A percentile compares a stretch with the other conserved stretches of the same genome.
phyloP scores from a whole-genome alignment of 768 basidiomycete species.

The Myochromella boudieri region DNA sequence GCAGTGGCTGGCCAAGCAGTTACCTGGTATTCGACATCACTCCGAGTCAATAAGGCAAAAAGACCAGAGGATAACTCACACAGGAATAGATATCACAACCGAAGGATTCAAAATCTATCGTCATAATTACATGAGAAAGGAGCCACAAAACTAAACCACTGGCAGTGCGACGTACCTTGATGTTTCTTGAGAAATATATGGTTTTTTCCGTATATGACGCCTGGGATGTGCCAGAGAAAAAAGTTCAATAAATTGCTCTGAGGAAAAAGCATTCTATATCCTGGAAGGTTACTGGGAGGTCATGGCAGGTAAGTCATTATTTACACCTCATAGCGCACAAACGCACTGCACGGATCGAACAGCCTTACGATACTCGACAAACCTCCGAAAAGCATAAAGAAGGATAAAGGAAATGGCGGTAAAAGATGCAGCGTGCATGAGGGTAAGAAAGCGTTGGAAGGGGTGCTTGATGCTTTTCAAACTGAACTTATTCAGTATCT shows the following conservation, averaged over 20 bases:
- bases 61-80: conserved; percentile 19
- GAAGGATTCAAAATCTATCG: conserved; percentile 27
- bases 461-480: no score
- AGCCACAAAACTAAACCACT: background rate
- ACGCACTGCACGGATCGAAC: conserved; percentile 29
- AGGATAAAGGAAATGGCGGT: no score
- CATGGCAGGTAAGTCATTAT: no score
- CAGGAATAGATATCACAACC: conserved; percentile 37
- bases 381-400: conserved; percentile 20
- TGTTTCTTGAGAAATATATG: conserved; percentile 29
- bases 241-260: conserved; percentile 22
- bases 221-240: conserved; percentile 27
- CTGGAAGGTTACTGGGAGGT: conserved; percentile 29
- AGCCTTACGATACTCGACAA: conserved; percentile 23
- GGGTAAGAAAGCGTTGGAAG: no score
- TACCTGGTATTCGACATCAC: conserved; percentile 22
- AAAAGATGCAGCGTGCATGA: no score
- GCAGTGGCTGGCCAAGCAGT: conserved; percentile 24
- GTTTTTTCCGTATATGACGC: conserved; percentile 30
- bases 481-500: no score
- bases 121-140: conserved; percentile 20
- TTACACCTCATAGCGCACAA: no score
- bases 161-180: conserved; percentile 18
- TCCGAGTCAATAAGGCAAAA: background rate
- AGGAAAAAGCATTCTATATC: conserved; percentile 30